phyloP scores from a whole-genome alignment of 2,329 filamentous ascomycete species.

The Aspergillus amoenus region DNA sequence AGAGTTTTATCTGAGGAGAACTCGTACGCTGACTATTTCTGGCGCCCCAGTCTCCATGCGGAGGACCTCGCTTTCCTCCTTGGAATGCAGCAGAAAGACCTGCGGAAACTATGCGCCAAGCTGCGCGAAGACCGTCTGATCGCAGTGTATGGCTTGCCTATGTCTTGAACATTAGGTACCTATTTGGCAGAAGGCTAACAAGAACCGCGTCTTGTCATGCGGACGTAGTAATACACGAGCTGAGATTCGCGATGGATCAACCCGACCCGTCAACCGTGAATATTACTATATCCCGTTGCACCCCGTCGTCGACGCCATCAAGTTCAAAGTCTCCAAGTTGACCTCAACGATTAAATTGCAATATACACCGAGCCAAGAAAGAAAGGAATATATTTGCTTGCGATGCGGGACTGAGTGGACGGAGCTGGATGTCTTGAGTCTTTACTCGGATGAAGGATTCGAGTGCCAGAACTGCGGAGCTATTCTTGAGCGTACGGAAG shows the following conservation, averaged over 20 bases:
- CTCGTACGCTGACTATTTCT: background rate
- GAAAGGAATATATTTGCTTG: conserved; percentile 86
- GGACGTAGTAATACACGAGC: conserved; percentile 64
- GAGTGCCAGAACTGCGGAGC: conserved; percentile 74
- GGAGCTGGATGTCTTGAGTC: conserved; percentile 81
- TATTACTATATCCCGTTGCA: conserved; percentile 98
- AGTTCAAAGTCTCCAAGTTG: conserved; percentile 86
- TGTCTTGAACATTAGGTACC: background rate
- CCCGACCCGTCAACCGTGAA: conserved; percentile 78
- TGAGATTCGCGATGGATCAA: conserved; percentile 77
- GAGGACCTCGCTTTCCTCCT: conserved; percentile 85
- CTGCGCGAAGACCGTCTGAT: conserved; percentile 85
- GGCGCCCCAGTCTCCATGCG: conserved; percentile 64
- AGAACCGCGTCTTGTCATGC: background rate
- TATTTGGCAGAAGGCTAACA: conserved; percentile 6
- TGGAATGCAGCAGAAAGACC: conserved; percentile 85
- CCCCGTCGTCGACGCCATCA: conserved; percentile 91
- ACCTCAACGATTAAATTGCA: conserved; percentile 85
- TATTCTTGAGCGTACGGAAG: conserved; percentile 45
- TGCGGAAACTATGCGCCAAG: conserved; percentile 84
- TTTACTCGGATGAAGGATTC: conserved; percentile 68
- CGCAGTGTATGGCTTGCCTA: conserved; percentile 61
- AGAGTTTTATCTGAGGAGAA: background rate
- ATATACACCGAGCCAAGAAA: conserved; percentile 75
- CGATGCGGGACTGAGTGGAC: conserved; percentile 86